phyloP scores from a whole-genome alignment of 2,329 filamentous ascomycete genomes.

The Podosphaera fusca region DNA sequence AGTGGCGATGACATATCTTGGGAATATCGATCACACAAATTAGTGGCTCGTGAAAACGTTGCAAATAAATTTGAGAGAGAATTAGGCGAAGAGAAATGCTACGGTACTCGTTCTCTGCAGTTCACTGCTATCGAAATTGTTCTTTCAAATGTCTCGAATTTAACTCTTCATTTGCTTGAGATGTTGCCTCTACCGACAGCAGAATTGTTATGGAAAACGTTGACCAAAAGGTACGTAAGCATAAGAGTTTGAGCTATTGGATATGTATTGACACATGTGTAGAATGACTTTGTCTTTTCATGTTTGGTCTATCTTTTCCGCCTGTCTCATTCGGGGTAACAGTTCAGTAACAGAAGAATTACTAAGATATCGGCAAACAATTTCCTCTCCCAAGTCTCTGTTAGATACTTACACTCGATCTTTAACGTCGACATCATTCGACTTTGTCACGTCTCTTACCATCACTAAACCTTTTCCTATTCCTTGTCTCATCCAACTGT shows the following conservation, averaged over 20 bases:
- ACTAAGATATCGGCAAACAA: slow-evolving; percentile 10
- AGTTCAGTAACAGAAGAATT: slow-evolving; percentile 5
- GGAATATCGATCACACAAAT: slow-evolving; percentile 1
- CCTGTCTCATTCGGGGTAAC: slow-evolving; percentile 6
- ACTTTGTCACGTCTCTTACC: slow-evolving; percentile 14
- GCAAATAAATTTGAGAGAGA: slow-evolving; percentile 4
- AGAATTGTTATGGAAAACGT: slow-evolving; percentile 8
- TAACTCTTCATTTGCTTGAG: slow-evolving; percentile 8
- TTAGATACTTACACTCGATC: slow-evolving; percentile 11
- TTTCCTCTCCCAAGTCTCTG: slow-evolving; percentile 7
- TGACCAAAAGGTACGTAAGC: slow-evolving; percentile 8
- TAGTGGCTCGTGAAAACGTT: background rate
- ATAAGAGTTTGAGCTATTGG: background rate
- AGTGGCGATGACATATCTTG: slow-evolving; percentile 7
- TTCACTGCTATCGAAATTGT: slow-evolving; percentile 8
- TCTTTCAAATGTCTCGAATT: slow-evolving; percentile 7
- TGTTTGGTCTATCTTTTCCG: slow-evolving; percentile 13
- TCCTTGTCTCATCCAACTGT: slow-evolving; percentile 13
- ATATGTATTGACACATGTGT: background rate
- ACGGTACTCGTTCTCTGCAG: slow-evolving; percentile 9
- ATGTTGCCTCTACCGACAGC: slow-evolving; percentile 7
- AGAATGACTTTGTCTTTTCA: slow-evolving; percentile 11
- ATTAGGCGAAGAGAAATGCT: background rate
- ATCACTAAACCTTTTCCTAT: slow-evolving; percentile 12
- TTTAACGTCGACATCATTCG: slow-evolving; percentile 12